Conservation (phyloP, 1,139 yeast genomes). For the Diutina mesorugosa region DNA sequence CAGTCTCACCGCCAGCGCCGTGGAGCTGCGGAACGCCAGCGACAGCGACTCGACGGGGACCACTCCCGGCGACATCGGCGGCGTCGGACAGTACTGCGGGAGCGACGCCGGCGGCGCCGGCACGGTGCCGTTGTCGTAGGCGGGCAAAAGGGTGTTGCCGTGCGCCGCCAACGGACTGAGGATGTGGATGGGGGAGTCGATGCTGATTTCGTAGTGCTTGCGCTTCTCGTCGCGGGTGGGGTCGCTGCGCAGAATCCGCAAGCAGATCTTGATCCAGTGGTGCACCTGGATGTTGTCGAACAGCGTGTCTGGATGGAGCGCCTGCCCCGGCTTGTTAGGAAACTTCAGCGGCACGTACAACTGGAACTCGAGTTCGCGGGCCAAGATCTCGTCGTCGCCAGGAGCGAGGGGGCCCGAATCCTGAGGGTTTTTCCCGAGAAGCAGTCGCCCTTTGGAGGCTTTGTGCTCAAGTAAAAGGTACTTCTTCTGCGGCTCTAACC, state of each 20-base stretch:
- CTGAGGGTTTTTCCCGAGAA: conserved; percentile 14
- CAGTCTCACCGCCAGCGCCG: neutral
- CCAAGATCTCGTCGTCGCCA: conserved; percentile 25
- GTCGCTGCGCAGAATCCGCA: conserved; percentile 58
- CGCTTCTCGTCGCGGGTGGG: conserved; percentile 45
- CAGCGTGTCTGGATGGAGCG: conserved; percentile 73
- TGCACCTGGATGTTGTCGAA: conserved; percentile 67
- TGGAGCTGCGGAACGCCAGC: neutral
- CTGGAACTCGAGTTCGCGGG: conserved; percentile 70
- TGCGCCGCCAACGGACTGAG: conserved; percentile 57
- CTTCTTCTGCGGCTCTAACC: conserved; percentile 82
- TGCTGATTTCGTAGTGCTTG: conserved; percentile 83
- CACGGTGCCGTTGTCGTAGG: conserved; percentile 24
- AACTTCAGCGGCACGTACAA: conserved; percentile 61
- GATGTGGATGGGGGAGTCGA: conserved; percentile 82
- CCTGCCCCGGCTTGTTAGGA: conserved; percentile 27
- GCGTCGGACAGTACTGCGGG: conserved; percentile 14
- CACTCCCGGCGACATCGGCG: conserved; percentile 45
- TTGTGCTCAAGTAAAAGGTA: conserved; percentile 69
- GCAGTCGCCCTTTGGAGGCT: conserved; percentile 40
- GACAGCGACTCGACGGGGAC: conserved; percentile 25
- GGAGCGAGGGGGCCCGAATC: conserved; percentile 10
- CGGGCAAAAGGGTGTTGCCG: conserved; percentile 57
- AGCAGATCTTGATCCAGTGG: conserved; percentile 87
- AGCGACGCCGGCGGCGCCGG: conserved; percentile 10